Evolutionary conservation across 768 basidiomycete species (phyloP), one percentile per base, ranked within the genome.

Genomic region (Amanita subjunquillea): DNA sequence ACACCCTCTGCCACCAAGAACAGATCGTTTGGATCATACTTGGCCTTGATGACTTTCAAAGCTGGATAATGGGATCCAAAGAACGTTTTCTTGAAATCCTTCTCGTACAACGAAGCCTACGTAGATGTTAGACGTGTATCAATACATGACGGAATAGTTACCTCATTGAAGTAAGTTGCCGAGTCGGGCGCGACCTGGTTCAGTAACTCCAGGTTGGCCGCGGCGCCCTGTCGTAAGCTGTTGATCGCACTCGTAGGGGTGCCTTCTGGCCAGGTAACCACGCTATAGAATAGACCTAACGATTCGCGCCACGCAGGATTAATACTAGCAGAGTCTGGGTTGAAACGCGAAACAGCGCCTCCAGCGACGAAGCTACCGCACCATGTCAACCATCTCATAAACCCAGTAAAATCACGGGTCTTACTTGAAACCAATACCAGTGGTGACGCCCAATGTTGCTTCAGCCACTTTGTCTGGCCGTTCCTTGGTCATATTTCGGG

Each of bases 1-100:
- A 80, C 74, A 1, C 78, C 79, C 20, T 66, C 61, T 0, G 60
- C 54, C 13, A 79, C 73, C 4, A 78, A 59, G 57, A 79, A 80
- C 7, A 79, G 49, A 29, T 59, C 65, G 4, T 60, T 53, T 0
- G 74, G 72, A 58, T 81, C 78, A 51, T 76, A 75, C 54, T 59
- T 67, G 4, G 48, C 38, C 57, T 79, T 79, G 60, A 79, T 73
- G 0, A 51, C 56, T 55, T 67, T 69, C 32, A 78, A 58, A 23
- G 51, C 60, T 3, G 58, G 12, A 41, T 76, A 75, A 54, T 79
- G 73, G 1, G 64, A 54, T 0, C 77, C 77, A 57, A 75, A 79
- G 61, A 76, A 78, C 0, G 71, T 65, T 15, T 63, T 56, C 56
- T 70, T 60, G 50, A 67, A 70, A 44, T 77, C 60, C 6, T 60